Evolutionary conservation across 208 protist genomes (phyloP), one percentile per base, ranked within the genome.

Genomic region (Leishmania major): DNA sequence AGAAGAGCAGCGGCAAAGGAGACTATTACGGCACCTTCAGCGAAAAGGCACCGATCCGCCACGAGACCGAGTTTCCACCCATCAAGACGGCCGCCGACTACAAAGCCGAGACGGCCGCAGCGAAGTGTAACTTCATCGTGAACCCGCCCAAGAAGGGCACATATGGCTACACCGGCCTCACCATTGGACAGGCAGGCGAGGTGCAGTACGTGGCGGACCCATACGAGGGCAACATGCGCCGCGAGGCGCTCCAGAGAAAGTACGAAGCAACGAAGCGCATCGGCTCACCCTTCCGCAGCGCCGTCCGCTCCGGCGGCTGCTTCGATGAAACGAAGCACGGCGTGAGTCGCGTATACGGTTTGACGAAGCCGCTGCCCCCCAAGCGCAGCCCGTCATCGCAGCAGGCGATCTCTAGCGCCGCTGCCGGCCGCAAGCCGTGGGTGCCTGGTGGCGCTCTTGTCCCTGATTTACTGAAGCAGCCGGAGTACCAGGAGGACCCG

Each of bases 401-500:
- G 66, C 72, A 71, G 79, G n/a, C 22, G 72, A 59, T 53, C 69
- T 75, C 71, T 43, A 28, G 62, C 66, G 7, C 19, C 22, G 0
- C 66, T 71, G 66, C 66, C n/a, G 81, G 82, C 2, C 80, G 86
- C 5, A 90, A 89, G 77, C 90, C 90, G 81, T 97, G 93, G 95
- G 78, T 91, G 64, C 93, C 95, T 15, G 95, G 89, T 37, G 93
- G 92, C 75, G 90, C 91, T 1, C 84, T 97, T 5, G 80, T 87
- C 66, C 93, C 88, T 71, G 91, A 95, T 11, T 88, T 96, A 40
- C 92, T 89, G 40, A 89, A 92, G 62, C 88, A 85, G 78, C 94
- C 94, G 6, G 92, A 96, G 86, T 98, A 98, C 77, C 90, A 94
- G 80, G 95, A 97, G 85, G 96, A 98, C 79, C 96, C 96, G 45